Base-by-base conservation (phyloP, 768 basidiomycete species). In the Peribolospora baueri region DNA sequence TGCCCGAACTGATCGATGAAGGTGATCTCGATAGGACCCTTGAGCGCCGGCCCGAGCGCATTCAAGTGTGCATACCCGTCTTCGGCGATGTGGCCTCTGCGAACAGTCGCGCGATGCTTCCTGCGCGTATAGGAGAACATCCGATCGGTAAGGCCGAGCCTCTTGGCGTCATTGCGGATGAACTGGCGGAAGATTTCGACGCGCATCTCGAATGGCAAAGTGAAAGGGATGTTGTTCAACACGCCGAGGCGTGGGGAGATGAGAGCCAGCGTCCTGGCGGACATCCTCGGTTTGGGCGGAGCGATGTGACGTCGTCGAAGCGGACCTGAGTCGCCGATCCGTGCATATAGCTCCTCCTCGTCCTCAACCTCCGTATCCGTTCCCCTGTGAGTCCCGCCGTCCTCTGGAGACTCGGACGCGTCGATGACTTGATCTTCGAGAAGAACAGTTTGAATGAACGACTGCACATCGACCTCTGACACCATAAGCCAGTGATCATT, bases 181-280 rank as follows among this genome's bases (percentile, higher is more conserved):
- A 93, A 93, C 54, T 76, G 72, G 36, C 85, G 75, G 69, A 95
- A 91, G 50, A 95, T 85, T 43, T 77, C 75, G 8, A 95, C 84
- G n/a, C 91, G 79, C 1, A 78, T 76, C 52, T 82, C 79, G 68
- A 97, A 97, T 0, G 91, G 90, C 55, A 97, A 82, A 5, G 86
- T 78, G 68, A 93, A 93, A 0, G 90, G 91, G 55, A 97, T 83
- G 67, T 95, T 90, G 70, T 95, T 84, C 53, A 97, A 75, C 38
- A 95, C 74, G 3, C 84, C 85, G 3, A 97, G 73, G 5, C 87
- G 78, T 0, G 90, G 91, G 3, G 82, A 81, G 52, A 95, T 70
- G 56, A 76, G 73, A 0, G 81, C 76, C 47, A 82, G 67, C 59
- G 83, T 79, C 5, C 84, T 80, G 61, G 80, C 81, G 10, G 76